A percentile compares a stretch with the other conserved stretches of the same genome.
These are phyloP conservation scores for Scortechinia acanthostroma DNA, from an alignment of 2,329 filamentous ascomycete genomes.

Conservation along the genomic window DNA sequence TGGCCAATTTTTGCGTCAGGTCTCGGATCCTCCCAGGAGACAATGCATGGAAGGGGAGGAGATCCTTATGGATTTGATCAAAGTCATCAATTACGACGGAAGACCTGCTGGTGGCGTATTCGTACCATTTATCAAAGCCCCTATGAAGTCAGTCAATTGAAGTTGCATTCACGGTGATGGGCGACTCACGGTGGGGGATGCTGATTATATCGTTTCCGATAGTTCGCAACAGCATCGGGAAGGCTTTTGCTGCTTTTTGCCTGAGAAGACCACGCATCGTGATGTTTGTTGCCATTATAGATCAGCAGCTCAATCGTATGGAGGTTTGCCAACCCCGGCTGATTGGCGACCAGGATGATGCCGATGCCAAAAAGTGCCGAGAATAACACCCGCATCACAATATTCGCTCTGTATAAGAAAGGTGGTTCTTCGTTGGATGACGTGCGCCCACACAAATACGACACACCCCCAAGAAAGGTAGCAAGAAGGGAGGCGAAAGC, in stretches of 20 bases:
- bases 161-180: background rate
- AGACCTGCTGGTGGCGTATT: constrained; percentile 12
- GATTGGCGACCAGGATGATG: background rate
- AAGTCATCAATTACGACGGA: constrained; percentile 14
- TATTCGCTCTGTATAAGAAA: background rate
- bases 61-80: constrained; percentile 13
- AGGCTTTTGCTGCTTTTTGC: background rate
- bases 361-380: background rate
- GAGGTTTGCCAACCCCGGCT: background rate
- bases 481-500: background rate
- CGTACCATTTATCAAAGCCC: constrained; percentile 9
- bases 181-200: constrained; percentile 1
- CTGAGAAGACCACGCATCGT: background rate
- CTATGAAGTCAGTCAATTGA: background rate
- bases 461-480: background rate
- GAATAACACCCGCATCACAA: background rate
- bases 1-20: background rate
- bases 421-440: background rate
- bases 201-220: constrained; percentile 1
- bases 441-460: background rate
- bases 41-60: constrained; percentile 12
- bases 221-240: background rate
- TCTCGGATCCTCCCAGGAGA: constrained; percentile 8
- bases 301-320: constrained; percentile 1
- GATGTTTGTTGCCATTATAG: background rate